Evolutionary conservation across 257 asterid genomes (phyloP).

Genomic region (Leptodermis oblonga): DNA sequence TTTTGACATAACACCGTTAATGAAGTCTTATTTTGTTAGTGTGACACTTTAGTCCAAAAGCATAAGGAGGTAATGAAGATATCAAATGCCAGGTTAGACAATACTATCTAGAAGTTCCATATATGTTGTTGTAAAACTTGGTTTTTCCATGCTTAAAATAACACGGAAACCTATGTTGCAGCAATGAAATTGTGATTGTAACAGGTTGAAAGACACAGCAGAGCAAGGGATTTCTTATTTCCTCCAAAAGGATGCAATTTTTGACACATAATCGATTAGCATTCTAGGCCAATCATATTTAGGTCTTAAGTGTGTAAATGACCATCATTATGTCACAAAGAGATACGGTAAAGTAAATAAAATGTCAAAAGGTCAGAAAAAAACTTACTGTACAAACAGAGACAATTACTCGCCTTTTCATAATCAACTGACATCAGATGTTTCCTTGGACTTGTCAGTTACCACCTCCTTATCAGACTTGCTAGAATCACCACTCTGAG

Average conservation of each 20-base stretch:
- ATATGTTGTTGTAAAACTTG: no score
- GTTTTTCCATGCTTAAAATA: not conserved
- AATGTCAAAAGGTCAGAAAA: not conserved
- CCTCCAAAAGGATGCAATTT: not conserved
- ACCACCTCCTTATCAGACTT: constrained; percentile 51
- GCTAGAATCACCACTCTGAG: constrained; percentile 48
- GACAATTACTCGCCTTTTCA: not conserved
- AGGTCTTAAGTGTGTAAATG: not conserved
- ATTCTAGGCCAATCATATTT: no score
- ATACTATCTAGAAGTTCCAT: not conserved
- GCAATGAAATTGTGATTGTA: no score
- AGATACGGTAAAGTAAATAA: not conserved
- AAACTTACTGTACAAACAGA: constrained; percentile 5
- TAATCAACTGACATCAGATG: constrained; percentile 37
- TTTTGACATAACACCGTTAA: no score
- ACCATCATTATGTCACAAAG: not conserved
- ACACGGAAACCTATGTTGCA: not conserved
- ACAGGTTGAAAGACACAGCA: no score
- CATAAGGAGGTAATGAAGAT: no score
- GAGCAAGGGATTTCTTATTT: not conserved
- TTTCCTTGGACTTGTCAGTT: constrained; percentile 60
- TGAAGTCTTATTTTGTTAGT: no score
- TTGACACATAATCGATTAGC: no score
- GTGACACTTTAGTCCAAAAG: no score
- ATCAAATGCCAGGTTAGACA: not conserved